Percentiles rank a stretch among this genome's conserved stretches.
phyloP scores from a whole-genome alignment of 768 basidiomycete genomes.

The Crassisporium funariophilum region DNA sequence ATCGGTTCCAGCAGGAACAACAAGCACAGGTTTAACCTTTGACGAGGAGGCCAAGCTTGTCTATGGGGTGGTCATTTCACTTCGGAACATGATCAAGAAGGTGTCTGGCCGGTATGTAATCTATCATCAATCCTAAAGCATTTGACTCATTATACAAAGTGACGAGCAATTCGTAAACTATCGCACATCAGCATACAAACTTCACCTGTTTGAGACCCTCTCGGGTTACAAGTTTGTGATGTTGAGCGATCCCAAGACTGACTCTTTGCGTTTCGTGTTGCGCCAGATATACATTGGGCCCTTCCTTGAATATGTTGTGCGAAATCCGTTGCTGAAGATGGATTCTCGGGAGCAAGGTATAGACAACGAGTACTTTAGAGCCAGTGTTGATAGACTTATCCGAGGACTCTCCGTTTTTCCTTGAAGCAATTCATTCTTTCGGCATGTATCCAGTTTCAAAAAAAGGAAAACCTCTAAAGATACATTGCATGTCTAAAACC shows the following conservation, averaged over 20 bases:
- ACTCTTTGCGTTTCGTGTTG: conserved; percentile 79
- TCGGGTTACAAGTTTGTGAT: conserved; percentile 96
- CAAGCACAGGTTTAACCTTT: conserved; percentile 73
- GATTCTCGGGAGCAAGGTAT: conserved; percentile 84
- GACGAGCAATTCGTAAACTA: conserved; percentile 92
- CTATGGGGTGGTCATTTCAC: conserved; percentile 89
- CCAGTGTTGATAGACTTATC: conserved; percentile 75
- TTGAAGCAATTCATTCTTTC: conserved; percentile 16
- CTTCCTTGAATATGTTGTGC: conserved; percentile 91
- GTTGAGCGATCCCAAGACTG: conserved; percentile 83
- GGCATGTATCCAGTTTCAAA: not conserved
- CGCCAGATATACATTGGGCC: conserved; percentile 93
- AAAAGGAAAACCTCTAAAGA: not conserved
- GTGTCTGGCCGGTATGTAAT: conserved; percentile 74
- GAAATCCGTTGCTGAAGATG: conserved; percentile 86
- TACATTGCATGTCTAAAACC: not conserved
- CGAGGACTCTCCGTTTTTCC: conserved; percentile 55
- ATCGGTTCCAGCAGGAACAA: conserved; percentile 30
- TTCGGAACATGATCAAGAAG: conserved; percentile 95
- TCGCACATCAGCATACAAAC: conserved; percentile 88
- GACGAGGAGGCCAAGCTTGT: conserved; percentile 98
- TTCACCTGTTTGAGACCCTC: conserved; percentile 89
- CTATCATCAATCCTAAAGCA: not conserved
- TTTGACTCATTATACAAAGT: conserved; percentile 39
- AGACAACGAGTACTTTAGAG: conserved; percentile 90